Base-by-base conservation (phyloP, 257 asterid genomes). In the Capsicum chinense region DNA sequence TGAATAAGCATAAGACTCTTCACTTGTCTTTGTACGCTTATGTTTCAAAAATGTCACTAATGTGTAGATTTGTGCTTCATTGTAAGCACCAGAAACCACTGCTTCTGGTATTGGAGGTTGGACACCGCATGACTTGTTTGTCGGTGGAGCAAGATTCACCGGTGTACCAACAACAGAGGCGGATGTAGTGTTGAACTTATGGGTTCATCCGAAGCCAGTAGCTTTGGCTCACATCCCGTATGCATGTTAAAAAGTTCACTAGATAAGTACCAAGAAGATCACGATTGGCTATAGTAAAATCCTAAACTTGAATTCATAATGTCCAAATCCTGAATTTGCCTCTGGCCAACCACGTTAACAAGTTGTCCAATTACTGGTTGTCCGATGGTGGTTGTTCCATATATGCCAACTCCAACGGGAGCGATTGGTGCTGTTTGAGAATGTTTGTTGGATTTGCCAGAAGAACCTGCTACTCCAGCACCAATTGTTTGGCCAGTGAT, bases 341-440 rank as follows among this genome's bases (percentile, higher is more conserved):
- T 39, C 26, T 68, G 92, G 48, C 95, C 99, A 4, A 93, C 94
- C 5, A 97, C 97, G 9, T 98, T 90, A 71, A 89, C 97, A 47
- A 92, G 89, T 62, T 93, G 93, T 80, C 95, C 96, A 19, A 90
- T 91, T 14, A 95, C 87, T 7, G 97, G 97, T 73, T 95, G 98
- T 6, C 97, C 97, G 5, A 95, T 91, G 39, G 91, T 86, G 6
- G 95, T 93, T 7, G 90, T 83, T 11, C 92, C 95, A 39, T 92
- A 91, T 74, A 92, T 88, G 78, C 89, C 86, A 26, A 89, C 87
- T 81, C 92, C 95, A 33, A 88, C 83, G 69, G 92, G 74, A 44
- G 86, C 81, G 39, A 82, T 68, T 5, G 93, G 83, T 57, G 88
- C 78, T 64, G 85, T 90, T 33, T 89, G 79, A 13, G 89, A 74